Percentiles rank a stretch among this genome's conserved stretches.
Evolutionary conservation across 2,329 filamentous ascomycete species (phyloP).

Genomic region (Orbilia javanica): DNA sequence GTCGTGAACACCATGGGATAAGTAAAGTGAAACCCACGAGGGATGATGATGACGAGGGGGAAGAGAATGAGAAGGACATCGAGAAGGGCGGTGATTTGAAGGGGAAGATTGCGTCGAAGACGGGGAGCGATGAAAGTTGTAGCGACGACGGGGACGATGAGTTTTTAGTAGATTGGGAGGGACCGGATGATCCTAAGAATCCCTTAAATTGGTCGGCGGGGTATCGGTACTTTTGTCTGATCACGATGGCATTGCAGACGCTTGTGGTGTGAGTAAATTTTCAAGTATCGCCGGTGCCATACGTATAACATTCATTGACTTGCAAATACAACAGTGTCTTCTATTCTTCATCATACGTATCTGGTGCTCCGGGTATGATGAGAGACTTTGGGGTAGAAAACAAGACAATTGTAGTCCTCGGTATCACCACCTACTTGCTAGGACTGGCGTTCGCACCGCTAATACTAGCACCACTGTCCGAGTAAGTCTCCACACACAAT

Average conservation of each 20-base stretch:
- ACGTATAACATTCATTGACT: constrained; percentile 63
- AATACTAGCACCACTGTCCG: constrained; percentile 79
- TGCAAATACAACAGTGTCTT: constrained; percentile 72
- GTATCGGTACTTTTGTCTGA: constrained; percentile 70
- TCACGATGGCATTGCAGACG: constrained; percentile 72
- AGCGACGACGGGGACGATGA: constrained; percentile 37
- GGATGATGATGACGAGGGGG: background rate
- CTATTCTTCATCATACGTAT: constrained; percentile 84
- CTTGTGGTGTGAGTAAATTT: constrained; percentile 68
- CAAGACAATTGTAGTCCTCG: constrained; percentile 76
- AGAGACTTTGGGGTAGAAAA: constrained; percentile 73
- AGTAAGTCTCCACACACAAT: constrained; percentile 65
- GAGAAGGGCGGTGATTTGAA: constrained; percentile 15
- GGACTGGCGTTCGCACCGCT: constrained; percentile 80
- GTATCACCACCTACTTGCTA: constrained; percentile 81
- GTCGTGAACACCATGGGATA: constrained; percentile 27
- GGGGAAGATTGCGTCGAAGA: constrained; percentile 3
- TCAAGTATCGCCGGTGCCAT: constrained; percentile 61
- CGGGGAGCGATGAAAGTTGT: constrained; percentile 13
- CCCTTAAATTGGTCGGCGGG: constrained; percentile 76
- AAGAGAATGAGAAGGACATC: constrained; percentile 18
- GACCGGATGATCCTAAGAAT: constrained; percentile 61
- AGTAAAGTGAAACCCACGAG: constrained; percentile 25
- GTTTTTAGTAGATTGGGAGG: constrained; percentile 61
- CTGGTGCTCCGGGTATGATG: constrained; percentile 68